Evolutionary conservation across 768 basidiomycete species (phyloP).

Genomic region (Chalciporus pseudorubinellus): DNA sequence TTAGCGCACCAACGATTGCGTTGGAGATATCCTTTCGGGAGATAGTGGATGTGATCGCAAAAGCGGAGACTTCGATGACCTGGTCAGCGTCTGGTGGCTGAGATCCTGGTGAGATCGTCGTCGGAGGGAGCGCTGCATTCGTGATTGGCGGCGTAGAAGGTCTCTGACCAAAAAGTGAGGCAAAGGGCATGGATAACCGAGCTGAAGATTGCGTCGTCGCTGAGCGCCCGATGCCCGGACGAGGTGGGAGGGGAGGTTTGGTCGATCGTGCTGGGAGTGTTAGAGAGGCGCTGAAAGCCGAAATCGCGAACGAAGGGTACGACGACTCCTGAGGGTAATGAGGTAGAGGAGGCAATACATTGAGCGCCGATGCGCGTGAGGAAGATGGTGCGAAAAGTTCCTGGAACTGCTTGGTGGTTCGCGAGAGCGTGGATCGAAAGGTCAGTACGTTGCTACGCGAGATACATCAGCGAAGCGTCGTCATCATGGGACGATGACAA

Average conservation of each 20-base stretch:
- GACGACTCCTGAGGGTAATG: conserved; percentile 32
- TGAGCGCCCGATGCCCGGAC: conserved; percentile 20
- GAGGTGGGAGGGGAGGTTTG: conserved; percentile 51
- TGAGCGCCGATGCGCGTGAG: conserved; percentile 37
- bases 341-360: conserved; percentile 57
- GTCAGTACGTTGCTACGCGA: conserved; percentile 36
- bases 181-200: conserved; percentile 71
- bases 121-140: conserved; percentile 29
- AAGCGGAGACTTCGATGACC: conserved; percentile 56
- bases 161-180: conserved; percentile 66
- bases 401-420: conserved; percentile 41
- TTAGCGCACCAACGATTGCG: conserved; percentile 51
- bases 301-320: conserved; percentile 50
- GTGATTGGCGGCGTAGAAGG: conserved; percentile 31
- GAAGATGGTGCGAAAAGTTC: conserved; percentile 34
- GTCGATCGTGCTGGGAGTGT: conserved; percentile 37
- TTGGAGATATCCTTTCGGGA: conserved; percentile 52
- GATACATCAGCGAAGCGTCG: conserved; percentile 31
- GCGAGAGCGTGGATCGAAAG: conserved; percentile 43
- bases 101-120: conserved; percentile 18
- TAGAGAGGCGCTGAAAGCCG: conserved; percentile 36
- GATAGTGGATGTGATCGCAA: conserved; percentile 54
- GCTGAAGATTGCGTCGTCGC: conserved; percentile 31
- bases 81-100: conserved; percentile 34
- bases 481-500: conserved; percentile 33